These are phyloP conservation scores for Fraxinus nigra DNA, from an alignment of 305 asterid species.

Conservation along the genomic window DNA sequence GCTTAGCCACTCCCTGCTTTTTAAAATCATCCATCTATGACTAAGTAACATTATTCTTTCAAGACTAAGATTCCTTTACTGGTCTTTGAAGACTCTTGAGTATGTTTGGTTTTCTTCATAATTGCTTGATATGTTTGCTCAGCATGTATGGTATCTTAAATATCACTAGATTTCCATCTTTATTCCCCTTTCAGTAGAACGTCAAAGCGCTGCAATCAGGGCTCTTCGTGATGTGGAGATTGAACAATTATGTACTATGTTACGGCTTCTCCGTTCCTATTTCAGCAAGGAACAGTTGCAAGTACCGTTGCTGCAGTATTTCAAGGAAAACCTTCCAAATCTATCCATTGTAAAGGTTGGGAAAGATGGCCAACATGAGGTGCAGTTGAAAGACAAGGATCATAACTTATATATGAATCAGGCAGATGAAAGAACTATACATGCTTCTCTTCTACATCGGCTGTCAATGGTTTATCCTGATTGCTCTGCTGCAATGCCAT, in stretches of 20 bases:
- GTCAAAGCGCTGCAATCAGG: conserved; percentile 68
- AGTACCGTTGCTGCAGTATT: conserved; percentile 56
- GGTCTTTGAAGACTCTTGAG: neutral
- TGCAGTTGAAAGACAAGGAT: conserved; percentile 48
- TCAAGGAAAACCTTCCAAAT: conserved; percentile 64
- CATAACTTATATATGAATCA: conserved; percentile 37
- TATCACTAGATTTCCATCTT: neutral
- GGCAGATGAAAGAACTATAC: conserved; percentile 47
- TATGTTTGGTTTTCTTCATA: neutral
- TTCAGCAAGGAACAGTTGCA: conserved; percentile 58
- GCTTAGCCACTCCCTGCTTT: neutral
- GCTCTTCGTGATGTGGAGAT: conserved; percentile 77
- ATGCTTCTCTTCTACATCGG: conserved; percentile 60
- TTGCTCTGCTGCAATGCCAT: conserved; percentile 52
- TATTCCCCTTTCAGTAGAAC: conserved; percentile 51
- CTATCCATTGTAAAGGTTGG: conserved; percentile 42
- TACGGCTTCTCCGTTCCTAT: conserved; percentile 54
- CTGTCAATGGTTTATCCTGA: conserved; percentile 59
- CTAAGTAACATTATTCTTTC: neutral
- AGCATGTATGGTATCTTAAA: neutral
- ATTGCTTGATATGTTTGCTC: neutral
- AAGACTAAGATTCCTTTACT: neutral
- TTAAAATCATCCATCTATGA: neutral
- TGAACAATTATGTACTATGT: conserved; percentile 54
- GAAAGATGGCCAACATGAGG: conserved; percentile 54